A percentile compares a stretch with the other conserved stretches of the same genome.
phyloP scores from a whole-genome alignment of 2,329 filamentous ascomycete species.

The Aspergillus clavatus region DNA sequence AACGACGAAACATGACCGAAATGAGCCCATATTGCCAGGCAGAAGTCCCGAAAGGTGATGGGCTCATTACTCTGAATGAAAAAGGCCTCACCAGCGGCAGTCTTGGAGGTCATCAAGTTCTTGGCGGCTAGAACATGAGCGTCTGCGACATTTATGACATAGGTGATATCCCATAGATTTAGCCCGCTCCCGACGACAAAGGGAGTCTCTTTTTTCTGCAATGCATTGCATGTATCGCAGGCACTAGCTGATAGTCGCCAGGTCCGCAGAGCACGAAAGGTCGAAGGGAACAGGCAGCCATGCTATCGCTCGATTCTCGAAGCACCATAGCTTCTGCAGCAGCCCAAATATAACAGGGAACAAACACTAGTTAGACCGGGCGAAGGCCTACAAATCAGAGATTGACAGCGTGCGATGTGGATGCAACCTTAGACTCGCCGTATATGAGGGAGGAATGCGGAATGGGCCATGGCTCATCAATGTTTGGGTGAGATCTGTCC shows the following conservation, averaged over 20 bases:
- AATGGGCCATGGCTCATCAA: constrained; percentile 39
- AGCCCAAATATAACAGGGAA: constrained; percentile 27
- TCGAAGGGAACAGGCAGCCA: constrained; percentile 40
- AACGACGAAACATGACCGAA: constrained; percentile 49
- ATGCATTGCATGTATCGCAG: constrained; percentile 43
- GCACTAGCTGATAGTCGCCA: constrained; percentile 40
- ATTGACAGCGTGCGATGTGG: neutral
- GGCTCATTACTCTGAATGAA: constrained; percentile 47
- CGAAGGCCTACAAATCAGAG: neutral
- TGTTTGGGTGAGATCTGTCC: constrained; percentile 31
- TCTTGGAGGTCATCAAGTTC: constrained; percentile 37
- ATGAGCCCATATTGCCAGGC: constrained; percentile 40
- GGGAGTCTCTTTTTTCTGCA: constrained; percentile 38
- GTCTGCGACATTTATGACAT: constrained; percentile 43
- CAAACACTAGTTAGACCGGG: constrained; percentile 4
- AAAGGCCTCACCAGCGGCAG: constrained; percentile 42
- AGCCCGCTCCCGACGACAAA: constrained; percentile 39
- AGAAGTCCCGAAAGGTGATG: constrained; percentile 43
- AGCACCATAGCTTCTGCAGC: constrained; percentile 41
- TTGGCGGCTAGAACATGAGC: constrained; percentile 44
- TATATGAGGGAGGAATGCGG: constrained; percentile 39
- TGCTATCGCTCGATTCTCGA: constrained; percentile 27
- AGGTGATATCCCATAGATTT: constrained; percentile 44
- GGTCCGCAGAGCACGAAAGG: constrained; percentile 43
- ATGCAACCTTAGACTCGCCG: constrained; percentile 40